phyloP scores from a whole-genome alignment of 139 green algal genomes.

The Mesotaenium endlicherianum region DNA sequence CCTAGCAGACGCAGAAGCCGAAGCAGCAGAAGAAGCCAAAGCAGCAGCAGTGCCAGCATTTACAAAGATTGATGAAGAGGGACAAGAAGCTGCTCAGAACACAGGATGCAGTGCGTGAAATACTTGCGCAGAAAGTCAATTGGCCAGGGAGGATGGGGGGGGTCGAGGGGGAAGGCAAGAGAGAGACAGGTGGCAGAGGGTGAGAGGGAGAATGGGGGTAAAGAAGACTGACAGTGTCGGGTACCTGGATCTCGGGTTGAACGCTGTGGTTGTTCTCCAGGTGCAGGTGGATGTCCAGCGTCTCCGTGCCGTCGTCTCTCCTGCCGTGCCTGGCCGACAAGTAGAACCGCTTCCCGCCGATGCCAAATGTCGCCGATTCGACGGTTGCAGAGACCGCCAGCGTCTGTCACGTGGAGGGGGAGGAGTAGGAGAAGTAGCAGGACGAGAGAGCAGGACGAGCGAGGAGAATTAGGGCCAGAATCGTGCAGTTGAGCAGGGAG shows the following conservation, averaged over 20 bases:
- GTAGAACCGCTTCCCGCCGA: slow-evolving; percentile 39
- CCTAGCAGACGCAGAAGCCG: too few species aligned
- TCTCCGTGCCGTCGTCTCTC: slow-evolving; percentile 35
- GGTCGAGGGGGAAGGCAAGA: background rate
- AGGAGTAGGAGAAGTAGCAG: background rate
- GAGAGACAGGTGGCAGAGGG: background rate
- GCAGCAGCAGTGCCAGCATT: too few species aligned
- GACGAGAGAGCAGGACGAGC: background rate
- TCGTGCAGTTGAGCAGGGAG: too few species aligned
- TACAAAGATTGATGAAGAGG: too few species aligned
- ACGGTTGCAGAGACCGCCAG: slow-evolving; percentile 16
- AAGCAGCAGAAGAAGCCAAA: too few species aligned
- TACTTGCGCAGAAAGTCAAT: too few species aligned
- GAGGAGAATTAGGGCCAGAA: too few species aligned
- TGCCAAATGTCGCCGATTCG: slow-evolving; percentile 41
- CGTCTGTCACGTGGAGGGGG: background rate
- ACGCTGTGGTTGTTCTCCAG: slow-evolving; percentile 36
- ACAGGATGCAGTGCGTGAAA: too few species aligned
- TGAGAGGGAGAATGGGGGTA: background rate
- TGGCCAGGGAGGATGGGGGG: too few species aligned
- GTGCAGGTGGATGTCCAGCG: slow-evolving; percentile 34
- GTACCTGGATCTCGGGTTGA: slow-evolving; percentile 30
- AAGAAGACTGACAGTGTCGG: too few species aligned
- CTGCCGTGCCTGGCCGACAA: slow-evolving; percentile 20
- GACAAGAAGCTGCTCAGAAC: too few species aligned